Base-by-base conservation (phyloP, 352 stramenopile species). In the Phytophthora parvispora region DNA sequence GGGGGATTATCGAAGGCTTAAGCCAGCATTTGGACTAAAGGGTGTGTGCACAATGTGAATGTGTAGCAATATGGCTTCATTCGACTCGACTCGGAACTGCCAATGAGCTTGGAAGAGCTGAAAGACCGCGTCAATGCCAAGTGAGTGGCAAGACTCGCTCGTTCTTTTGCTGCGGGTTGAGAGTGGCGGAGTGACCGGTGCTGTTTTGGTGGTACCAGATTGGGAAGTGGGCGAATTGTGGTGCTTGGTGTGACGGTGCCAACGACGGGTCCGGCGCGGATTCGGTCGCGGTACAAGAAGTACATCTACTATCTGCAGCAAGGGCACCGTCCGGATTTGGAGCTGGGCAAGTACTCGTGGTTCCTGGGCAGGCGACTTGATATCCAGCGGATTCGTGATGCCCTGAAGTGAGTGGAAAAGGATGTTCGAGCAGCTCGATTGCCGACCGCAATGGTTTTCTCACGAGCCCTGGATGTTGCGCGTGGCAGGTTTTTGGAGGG, bases 271-370 rank as follows among this genome's bases (percentile, higher is more conserved):
- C 81, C 80, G 3, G 78, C 78, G 31, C 86, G 87, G 25, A 93
- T 93, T 64, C 88, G 87, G 6, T 95, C 89, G 36, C 81, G 80
- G 22, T 92, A 88, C 80, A 97, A 97, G 63, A 94, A 95, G 75
- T 97, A 97, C 68, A 78, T 97, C 42, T 97, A 97, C 81, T 97
- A 97, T 72, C 80, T 97, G 72, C 87, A 97, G 58, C 89, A 97
- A 74, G 89, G 87, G 4, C 59, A 87, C 50, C 84, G 87, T 13
- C 87, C 87, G 0, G 78, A 93, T 64, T 71, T 94, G 25, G 72
- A 91, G 38, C 65, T 90, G 12, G 79, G 84, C 56, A 93, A 89
- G 50, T 94, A 81, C 61, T 94, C 89, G 61, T 97, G 87, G 87
- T 97, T 93, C 47, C 75, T 95, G n/a, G 83, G 86, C 16, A 81